Percentiles rank a stretch among this genome's conserved stretches.
Conservation (phyloP, 176 grass and related monocot species). For the Triticum dicoccoides region DNA sequence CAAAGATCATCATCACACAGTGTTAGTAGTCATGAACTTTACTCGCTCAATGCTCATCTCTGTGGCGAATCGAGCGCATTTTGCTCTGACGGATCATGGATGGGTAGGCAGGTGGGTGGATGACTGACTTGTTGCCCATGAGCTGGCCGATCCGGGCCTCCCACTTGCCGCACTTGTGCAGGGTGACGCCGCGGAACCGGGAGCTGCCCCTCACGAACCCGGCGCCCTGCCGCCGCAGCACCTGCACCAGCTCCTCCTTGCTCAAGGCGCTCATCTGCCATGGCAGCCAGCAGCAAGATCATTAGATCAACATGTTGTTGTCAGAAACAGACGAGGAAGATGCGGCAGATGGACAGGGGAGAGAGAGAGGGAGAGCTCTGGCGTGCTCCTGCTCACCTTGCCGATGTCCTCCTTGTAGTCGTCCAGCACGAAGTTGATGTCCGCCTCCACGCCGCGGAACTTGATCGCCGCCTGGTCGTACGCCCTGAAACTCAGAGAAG, state of each 20-base stretch:
- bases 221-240: slow-evolving; percentile 62
- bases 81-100: background rate
- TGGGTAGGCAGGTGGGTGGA: too few relatives aligned
- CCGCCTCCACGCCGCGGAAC: slow-evolving; percentile 52
- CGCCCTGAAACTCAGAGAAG: slow-evolving; percentile 36
- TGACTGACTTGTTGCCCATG: slow-evolving; percentile 79
- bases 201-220: slow-evolving; percentile 64
- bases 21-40: too few relatives aligned
- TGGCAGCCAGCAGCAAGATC: background rate
- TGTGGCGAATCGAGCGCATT: background rate
- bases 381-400: slow-evolving; percentile 39
- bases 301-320: background rate
- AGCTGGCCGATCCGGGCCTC: slow-evolving; percentile 67
- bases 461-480: slow-evolving; percentile 71
- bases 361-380: background rate
- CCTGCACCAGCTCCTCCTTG: slow-evolving; percentile 75
- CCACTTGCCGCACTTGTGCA: slow-evolving; percentile 84
- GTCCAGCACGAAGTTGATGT: slow-evolving; percentile 55
- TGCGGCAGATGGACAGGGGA: background rate
- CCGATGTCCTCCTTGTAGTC: slow-evolving; percentile 56
- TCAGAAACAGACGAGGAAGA: background rate
- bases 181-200: slow-evolving; percentile 58
- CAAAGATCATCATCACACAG: too few relatives aligned
- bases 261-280: slow-evolving; percentile 56
- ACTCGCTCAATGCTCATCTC: too few relatives aligned